A percentile compares a stretch with the other conserved stretches of the same genome.
phyloP scores from a whole-genome alignment of 176 grass and related monocot genomes.

The Carex parvula region DNA sequence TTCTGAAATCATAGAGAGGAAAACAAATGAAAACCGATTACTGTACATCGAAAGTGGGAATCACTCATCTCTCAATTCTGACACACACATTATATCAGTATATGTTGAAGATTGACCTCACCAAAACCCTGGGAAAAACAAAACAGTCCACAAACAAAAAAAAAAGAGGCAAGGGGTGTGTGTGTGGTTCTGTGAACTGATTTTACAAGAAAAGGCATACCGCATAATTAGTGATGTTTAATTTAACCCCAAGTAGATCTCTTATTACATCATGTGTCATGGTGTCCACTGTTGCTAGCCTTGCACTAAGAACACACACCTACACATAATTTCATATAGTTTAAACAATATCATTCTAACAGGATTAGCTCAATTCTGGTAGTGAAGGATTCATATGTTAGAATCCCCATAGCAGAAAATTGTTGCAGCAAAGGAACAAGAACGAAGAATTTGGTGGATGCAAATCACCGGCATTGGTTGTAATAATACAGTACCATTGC shows the following conservation, averaged over 20 bases:
- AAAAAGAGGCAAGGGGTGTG: neutral
- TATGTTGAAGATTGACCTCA: neutral
- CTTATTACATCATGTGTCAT: slow-evolving; percentile 96
- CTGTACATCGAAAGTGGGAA: neutral
- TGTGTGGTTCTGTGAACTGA: neutral
- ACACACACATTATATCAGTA: neutral
- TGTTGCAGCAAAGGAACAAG: neutral
- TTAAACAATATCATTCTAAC: neutral
- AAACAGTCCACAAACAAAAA: neutral
- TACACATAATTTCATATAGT: slow-evolving; percentile 21
- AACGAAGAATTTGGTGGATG: neutral
- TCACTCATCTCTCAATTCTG: too few species aligned
- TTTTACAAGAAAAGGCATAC: slow-evolving; percentile 42
- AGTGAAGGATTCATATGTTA: neutral
- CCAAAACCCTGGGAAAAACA: neutral
- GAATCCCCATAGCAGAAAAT: neutral
- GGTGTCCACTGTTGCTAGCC: slow-evolving; percentile 70
- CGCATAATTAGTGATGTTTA: slow-evolving; percentile 83
- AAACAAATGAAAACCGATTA: slow-evolving; percentile 14
- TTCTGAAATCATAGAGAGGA: slow-evolving; percentile 37
- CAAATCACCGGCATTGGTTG: neutral
- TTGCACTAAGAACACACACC: slow-evolving; percentile 66
- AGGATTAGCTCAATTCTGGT: neutral
- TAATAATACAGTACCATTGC: neutral
- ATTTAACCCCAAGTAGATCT: slow-evolving; percentile 77